A percentile compares a stretch with the other conserved stretches of the same genome.
phyloP scores from a whole-genome alignment of 164 flowering plant species.

The Sextonia rubra region DNA sequence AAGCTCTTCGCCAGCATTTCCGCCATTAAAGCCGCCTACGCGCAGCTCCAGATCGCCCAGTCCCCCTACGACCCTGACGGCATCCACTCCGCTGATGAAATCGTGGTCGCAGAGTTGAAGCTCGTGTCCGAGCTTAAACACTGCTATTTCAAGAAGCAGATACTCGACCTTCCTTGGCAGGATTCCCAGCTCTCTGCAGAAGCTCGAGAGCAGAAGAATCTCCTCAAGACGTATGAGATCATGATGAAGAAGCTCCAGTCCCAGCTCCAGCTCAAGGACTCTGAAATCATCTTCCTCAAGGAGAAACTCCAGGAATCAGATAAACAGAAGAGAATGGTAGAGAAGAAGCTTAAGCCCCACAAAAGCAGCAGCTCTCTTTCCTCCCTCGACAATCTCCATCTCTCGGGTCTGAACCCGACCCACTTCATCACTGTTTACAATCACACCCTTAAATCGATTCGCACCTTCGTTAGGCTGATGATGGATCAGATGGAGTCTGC shows the following conservation, averaged over 20 bases:
- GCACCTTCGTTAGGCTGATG: conserved; percentile 60
- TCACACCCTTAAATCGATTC: conserved; percentile 42
- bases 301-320: conserved; percentile 31
- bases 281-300: conserved; percentile 28
- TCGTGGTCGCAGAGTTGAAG: conserved; percentile 59
- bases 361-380: conserved; percentile 36
- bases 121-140: conserved; percentile 65
- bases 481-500: conserved; percentile 63
- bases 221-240: conserved; percentile 71
- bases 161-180: conserved; percentile 66
- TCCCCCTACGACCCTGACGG: conserved; percentile 63
- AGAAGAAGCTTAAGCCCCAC: conserved; percentile 42
- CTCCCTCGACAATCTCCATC: conserved; percentile 33
- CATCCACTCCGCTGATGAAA: conserved; percentile 64
- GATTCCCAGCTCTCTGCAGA: conserved; percentile 64
- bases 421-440: conserved; percentile 56
- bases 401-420: conserved; percentile 36
- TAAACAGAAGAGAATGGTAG: conserved; percentile 36
- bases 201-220: conserved; percentile 75
- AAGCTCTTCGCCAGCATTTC: conserved; percentile 76
- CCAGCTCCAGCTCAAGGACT: conserved; percentile 38
- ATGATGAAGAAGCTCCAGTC: conserved; percentile 54
- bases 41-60: conserved; percentile 86
- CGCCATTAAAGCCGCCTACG: conserved; percentile 82
- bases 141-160: conserved; percentile 53